A percentile compares a stretch with the other conserved stretches of the same genome.
phyloP scores from a whole-genome alignment of 2,329 filamentous ascomycete species.

The Clonostachys byssicola region DNA sequence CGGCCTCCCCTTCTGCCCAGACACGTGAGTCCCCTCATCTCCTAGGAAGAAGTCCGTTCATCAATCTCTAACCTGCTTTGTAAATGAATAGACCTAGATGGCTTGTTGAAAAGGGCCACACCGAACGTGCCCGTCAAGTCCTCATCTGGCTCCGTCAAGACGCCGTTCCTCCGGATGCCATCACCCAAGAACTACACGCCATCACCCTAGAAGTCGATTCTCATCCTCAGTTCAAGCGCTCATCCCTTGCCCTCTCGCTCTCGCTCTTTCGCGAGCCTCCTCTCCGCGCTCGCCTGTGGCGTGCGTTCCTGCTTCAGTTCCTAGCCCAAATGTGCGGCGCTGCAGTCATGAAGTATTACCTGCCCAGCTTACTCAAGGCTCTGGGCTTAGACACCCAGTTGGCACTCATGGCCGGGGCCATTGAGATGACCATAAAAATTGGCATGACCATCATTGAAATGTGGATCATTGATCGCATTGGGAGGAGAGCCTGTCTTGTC shows the following conservation, averaged over 20 bases:
- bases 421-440: conserved; percentile 54
- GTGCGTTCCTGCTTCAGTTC: conserved; percentile 52
- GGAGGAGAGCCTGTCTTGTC: conserved; percentile 42
- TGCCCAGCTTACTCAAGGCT: conserved; percentile 46
- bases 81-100: conserved; percentile 41
- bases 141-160: conserved; percentile 45
- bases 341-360: conserved; percentile 57
- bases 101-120: conserved; percentile 46
- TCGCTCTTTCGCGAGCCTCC: conserved; percentile 42
- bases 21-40: conserved; percentile 33
- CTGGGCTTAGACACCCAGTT: conserved; percentile 42
- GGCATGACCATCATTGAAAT: conserved; percentile 52
- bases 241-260: conserved; percentile 13
- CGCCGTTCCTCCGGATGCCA: conserved; percentile 24
- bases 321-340: conserved; percentile 58
- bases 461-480: conserved; percentile 49
- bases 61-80: neutral
- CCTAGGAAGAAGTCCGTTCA: neutral
- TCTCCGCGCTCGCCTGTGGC: conserved; percentile 50
- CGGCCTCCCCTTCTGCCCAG: conserved; percentile 47
- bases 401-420: conserved; percentile 47
- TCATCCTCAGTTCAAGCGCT: conserved; percentile 19
- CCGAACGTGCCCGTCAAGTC: conserved; percentile 33
- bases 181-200: conserved; percentile 35
- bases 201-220: conserved; percentile 39